A percentile compares a stretch with the other conserved stretches of the same genome.
phyloP scores from a whole-genome alignment of 2,329 filamentous ascomycete species.

The Drechslerella coelobrocha region DNA sequence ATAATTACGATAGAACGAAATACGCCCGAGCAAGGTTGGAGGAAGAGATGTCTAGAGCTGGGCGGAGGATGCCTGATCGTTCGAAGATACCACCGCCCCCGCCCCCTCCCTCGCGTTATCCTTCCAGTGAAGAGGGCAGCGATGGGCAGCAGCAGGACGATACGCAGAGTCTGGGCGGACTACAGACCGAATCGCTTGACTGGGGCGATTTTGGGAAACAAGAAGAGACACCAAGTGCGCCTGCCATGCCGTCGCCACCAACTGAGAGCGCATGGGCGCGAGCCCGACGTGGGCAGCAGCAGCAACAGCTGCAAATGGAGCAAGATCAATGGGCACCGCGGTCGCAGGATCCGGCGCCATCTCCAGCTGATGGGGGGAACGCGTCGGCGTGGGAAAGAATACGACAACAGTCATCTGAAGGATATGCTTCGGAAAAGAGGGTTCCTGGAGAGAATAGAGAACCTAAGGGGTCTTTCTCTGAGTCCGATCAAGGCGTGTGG shows the following conservation, averaged over 20 bases:
- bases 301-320: constrained; percentile 31
- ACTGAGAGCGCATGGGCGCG: constrained; percentile 28
- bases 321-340: constrained; percentile 43
- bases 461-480: constrained; percentile 55
- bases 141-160: constrained; percentile 12
- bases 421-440: constrained; percentile 24
- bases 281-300: constrained; percentile 19
- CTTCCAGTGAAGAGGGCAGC: neutral
- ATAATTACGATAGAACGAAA: constrained; percentile 25
- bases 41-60: neutral
- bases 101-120: constrained; percentile 1
- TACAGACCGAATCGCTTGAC: constrained; percentile 28
- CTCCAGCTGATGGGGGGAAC: constrained; percentile 12
- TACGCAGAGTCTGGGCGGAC: constrained; percentile 30
- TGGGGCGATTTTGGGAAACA: constrained; percentile 32
- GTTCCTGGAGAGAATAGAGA: constrained; percentile 27
- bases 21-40: constrained; percentile 15
- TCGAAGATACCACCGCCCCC: neutral
- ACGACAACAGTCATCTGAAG: constrained; percentile 29
- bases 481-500: neutral
- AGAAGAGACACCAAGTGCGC: neutral
- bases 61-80: neutral
- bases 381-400: constrained; percentile 37
- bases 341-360: constrained; percentile 13
- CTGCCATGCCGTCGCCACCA: constrained; percentile 1